Base-by-base conservation (phyloP, 176 grass and related monocot genomes). In the Eremochloa ophiuroides region DNA sequence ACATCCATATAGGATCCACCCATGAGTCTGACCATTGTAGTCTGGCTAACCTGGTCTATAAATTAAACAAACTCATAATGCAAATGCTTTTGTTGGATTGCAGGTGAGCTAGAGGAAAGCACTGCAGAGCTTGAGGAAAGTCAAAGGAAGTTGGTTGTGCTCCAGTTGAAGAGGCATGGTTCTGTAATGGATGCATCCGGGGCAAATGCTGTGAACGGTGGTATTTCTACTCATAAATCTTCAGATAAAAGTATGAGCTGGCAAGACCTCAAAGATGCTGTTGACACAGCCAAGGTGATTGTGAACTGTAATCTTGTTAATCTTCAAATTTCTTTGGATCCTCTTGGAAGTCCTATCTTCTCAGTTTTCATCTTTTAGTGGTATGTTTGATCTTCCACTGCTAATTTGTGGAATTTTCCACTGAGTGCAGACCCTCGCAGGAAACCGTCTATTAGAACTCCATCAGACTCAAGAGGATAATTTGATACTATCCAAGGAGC, bases 381-480 rank as follows among this genome's bases (percentile, higher is more conserved):
- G 4, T 69, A 46, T 84, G 7, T 60, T 60, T 59, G 65, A 74
- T 79, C 17, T 83, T 43, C 77, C 85, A 25, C 16, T 64, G 56
- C 56, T 87, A 80, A 76, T 86, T 83, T 86, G 17, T 69, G 25
- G 7, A 20, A 20, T 47, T 72, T 72, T 28, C 23, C 23, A 86
- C 81, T 83, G 59, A 87, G 46, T 76, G 25, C 69, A 98, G 95
- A 88, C 90, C 62, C 75, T 98, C 26, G 88, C 95, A 74, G 89
- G 81, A 68, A 93, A 91, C 70, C 92, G 86, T 42, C 90, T 94
- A 72, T 89, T 91, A 85, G 95, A 98, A 83, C 92, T 98, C 83
- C 92, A 94, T 72, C 90, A 98, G 82, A 94, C 95, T 66, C 95
- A 94, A 91, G 95, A 94, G 84, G 90, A 94, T 85, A 93, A 94